Conservation (phyloP, 2,329 filamentous ascomycete genomes). For the Fragosphaeria purpurea region DNA sequence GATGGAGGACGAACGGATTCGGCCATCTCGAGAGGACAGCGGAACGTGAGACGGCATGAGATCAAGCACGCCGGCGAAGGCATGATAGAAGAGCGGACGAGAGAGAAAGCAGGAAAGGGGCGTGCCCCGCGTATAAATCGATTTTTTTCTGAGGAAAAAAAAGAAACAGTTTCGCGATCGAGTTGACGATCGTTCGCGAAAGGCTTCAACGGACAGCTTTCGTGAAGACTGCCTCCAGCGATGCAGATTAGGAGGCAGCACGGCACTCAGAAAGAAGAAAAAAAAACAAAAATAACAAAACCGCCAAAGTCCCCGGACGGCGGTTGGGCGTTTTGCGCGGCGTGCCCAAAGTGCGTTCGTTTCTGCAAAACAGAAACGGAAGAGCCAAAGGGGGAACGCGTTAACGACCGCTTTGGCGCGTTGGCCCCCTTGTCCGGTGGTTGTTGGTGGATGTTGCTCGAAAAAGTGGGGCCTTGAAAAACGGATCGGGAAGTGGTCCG, state of each 20-base stretch:
- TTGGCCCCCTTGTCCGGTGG: neutral
- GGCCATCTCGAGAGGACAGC: constrained; percentile 26
- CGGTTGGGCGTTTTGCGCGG: constrained; percentile 1
- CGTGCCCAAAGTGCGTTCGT: constrained; percentile 2
- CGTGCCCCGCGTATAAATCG: neutral
- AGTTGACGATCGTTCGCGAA: too few relatives aligned
- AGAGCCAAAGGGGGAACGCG: constrained; percentile 4
- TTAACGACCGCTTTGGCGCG: constrained; percentile 12
- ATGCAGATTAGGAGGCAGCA: too few relatives aligned
- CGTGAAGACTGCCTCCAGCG: too few relatives aligned
- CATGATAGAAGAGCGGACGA: constrained; percentile 21
- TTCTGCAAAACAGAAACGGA: neutral
- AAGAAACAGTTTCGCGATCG: neutral
- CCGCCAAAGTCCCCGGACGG: too few relatives aligned
- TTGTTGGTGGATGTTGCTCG: neutral
- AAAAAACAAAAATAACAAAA: neutral
- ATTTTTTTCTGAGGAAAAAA: neutral
- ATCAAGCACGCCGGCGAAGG: constrained; percentile 22
- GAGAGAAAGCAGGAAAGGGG: neutral
- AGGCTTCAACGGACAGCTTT: too few relatives aligned
- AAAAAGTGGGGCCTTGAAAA: neutral
- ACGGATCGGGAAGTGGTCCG: too few relatives aligned
- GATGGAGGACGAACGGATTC: constrained; percentile 18
- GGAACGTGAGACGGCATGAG: constrained; percentile 27
- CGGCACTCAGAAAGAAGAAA: neutral